Percentiles rank a stretch among this genome's conserved stretches.
phyloP scores from a whole-genome alignment of 257 asterid genomes.

The Solanum virginianum region DNA sequence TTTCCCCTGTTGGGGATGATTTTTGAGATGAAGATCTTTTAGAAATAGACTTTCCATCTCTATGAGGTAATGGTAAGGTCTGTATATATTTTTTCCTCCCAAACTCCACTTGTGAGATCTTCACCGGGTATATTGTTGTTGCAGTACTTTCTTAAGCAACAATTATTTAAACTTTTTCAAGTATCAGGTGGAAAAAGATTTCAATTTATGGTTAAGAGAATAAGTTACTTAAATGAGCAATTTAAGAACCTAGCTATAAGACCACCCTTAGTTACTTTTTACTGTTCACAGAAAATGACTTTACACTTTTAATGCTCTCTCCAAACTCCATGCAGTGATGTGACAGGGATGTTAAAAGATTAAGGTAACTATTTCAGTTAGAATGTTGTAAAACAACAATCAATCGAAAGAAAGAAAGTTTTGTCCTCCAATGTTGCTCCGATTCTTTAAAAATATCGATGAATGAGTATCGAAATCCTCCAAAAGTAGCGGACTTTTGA shows the following conservation, averaged over 20 bases:
- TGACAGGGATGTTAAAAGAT: slow-evolving; percentile 31
- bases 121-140: too few species aligned
- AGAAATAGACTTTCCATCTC: too few species aligned
- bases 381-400: slow-evolving; percentile 3
- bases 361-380: slow-evolving; percentile 4
- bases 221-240: background rate
- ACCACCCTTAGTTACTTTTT: background rate
- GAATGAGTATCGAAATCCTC: background rate
- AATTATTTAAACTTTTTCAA: background rate
- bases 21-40: too few species aligned
- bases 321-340: slow-evolving; percentile 21
- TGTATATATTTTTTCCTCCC: too few species aligned
- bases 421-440: background rate
- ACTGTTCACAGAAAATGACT: slow-evolving; percentile 25
- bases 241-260: background rate
- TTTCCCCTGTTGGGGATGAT: too few species aligned
- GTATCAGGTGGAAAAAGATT: background rate
- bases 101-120: too few species aligned
- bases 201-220: background rate
- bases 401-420: background rate
- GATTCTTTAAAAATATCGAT: background rate
- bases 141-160: too few species aligned
- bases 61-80: too few species aligned
- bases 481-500: background rate
- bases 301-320: slow-evolving; percentile 15